phyloP scores from a whole-genome alignment of 345 rosid genomes.

The Ailanthus altissimus region DNA sequence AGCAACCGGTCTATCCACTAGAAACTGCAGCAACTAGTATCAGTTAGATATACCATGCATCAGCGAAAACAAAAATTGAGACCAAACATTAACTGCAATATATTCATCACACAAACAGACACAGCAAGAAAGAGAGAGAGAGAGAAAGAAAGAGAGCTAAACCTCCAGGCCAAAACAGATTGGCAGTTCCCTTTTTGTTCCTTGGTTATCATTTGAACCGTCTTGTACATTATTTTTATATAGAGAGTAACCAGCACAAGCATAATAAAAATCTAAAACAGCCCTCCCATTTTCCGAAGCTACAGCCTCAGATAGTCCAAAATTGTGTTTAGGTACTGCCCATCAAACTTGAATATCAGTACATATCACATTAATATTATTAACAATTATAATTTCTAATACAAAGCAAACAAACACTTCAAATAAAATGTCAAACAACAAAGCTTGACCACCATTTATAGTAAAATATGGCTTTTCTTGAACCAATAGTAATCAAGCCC shows the following conservation, averaged over 20 bases:
- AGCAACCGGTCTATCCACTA: constrained; percentile 4
- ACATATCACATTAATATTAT: background rate
- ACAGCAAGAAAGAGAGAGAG: background rate
- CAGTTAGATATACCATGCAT: background rate
- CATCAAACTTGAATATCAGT: constrained; percentile 10
- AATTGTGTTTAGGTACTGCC: constrained; percentile 46
- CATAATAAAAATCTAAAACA: constrained; percentile 54
- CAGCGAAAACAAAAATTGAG: background rate
- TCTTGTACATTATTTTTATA: constrained; percentile 37
- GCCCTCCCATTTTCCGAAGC: constrained; percentile 45
- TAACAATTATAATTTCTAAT: background rate
- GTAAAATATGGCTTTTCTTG: no score
- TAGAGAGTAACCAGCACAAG: constrained; percentile 65
- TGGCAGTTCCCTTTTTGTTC: constrained; percentile 46
- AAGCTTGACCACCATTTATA: background rate
- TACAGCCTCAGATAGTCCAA: constrained; percentile 50
- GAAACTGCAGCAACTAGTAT: constrained; percentile 3
- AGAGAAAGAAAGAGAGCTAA: constrained; percentile 6
- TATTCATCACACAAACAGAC: no score
- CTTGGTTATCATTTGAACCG: constrained; percentile 39
- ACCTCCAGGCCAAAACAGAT: constrained; percentile 71
- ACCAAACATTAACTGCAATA: background rate
- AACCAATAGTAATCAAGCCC: no score
- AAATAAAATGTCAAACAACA: background rate
- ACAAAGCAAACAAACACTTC: background rate